Evolutionary conservation across 345 rosid genomes (phyloP), one percentile per base, ranked within the genome.

Genomic region (Tarenaya hassleriana): DNA sequence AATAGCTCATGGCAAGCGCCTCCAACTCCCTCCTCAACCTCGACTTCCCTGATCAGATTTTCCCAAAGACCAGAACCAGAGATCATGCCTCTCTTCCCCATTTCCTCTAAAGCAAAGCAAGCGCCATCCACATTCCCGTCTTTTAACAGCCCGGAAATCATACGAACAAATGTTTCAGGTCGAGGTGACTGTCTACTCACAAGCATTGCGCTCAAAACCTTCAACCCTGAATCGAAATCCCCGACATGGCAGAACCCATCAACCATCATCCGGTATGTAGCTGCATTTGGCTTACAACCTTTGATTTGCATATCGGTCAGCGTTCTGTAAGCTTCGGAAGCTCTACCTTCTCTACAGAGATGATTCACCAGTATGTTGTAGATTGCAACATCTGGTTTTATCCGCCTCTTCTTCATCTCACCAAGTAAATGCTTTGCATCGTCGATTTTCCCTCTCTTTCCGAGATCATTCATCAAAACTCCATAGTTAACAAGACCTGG

Each of bases 271-370:
- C 96, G 74, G 37, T 80, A 91, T 0, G 92, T 82, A n/a, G 85
- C 95, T 16, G 95, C 96, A 78, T 82, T 91, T 0, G 94, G 92
- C 60, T 76, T 76, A 34, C 82, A 70, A 45, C 92, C 89, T 50
- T 71, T 81, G 54, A 91, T 56, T 61, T 84, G 86, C 95, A 91
- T 82, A 20, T 82, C 98, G 14, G 62, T 66, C 56, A 84, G 37
- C 20, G 69, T 44, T 51, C 71, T 82, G 55, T 84, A 84, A 10
- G 92, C 96, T 64, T 87, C 92, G 0, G 60, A 46, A 0, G 53
- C 72, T 68, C 69, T 78, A 46, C 81, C 68, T 27, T 73, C 89
- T 69, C 64, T 67, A 48, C 96, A 86, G 13, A 91, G 69, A 72
- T 80, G 69, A 55, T 80, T 91, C 11, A 87, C 69, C 69, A 91